These are phyloP conservation scores for Comarum palustre DNA, from an alignment of 306 rosid species.

Conservation along the genomic window DNA sequence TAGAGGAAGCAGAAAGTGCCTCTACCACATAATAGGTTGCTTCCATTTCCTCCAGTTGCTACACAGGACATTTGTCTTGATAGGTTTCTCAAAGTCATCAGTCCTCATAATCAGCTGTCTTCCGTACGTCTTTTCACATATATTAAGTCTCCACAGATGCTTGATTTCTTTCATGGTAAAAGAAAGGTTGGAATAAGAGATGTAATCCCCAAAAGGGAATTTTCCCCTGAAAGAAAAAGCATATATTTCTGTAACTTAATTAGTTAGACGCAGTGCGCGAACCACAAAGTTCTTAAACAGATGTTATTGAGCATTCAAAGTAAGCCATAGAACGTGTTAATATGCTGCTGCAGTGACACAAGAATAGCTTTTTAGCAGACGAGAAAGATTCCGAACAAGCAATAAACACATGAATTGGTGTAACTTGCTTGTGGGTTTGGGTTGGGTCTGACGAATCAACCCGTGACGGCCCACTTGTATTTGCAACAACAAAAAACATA, in stretches of 20 bases:
- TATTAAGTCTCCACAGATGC: conserved; percentile 86
- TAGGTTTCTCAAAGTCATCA: conserved; percentile 90
- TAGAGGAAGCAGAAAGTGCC: conserved; percentile 22
- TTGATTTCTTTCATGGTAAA: conserved; percentile 87
- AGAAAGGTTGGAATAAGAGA: conserved; percentile 66
- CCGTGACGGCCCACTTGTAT: background rate
- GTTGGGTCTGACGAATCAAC: background rate
- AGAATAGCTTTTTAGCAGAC: too few relatives aligned
- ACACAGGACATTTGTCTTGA: conserved; percentile 78
- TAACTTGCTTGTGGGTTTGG: background rate
- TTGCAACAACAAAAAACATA: too few relatives aligned
- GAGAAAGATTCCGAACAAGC: too few relatives aligned
- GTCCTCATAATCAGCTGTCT: conserved; percentile 76
- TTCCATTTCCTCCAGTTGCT: conserved; percentile 91
- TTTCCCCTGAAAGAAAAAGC: conserved; percentile 50
- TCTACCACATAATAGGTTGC: conserved; percentile 91
- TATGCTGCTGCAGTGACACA: too few relatives aligned
- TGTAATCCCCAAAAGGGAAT: conserved; percentile 85
- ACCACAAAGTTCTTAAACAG: too few relatives aligned
- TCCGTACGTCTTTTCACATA: conserved; percentile 58
- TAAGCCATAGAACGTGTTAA: too few relatives aligned
- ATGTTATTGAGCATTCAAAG: too few relatives aligned
- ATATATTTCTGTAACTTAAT: background rate
- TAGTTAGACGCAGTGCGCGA: too few relatives aligned
- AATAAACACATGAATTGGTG: background rate